Conservation (phyloP, 345 rosid genomes). For the Durio zibethinus region DNA sequence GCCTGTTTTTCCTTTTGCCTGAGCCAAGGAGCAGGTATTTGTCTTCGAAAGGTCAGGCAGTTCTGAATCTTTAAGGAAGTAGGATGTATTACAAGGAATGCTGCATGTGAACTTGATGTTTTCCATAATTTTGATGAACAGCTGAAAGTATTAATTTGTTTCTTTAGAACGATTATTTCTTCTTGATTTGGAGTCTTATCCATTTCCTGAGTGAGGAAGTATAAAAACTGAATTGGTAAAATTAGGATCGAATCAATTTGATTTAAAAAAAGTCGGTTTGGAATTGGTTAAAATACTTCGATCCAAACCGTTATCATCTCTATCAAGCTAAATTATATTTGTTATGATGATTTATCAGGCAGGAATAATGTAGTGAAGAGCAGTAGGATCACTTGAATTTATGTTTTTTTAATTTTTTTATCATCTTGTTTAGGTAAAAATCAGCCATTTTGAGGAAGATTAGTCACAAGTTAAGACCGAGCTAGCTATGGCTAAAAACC, state of each 20-base stretch:
- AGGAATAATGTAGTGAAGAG: no score
- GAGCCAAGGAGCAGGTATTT: neutral
- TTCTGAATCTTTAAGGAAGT: neutral
- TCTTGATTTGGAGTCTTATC: no score
- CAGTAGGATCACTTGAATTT: neutral
- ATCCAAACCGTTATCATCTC: no score
- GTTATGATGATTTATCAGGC: no score
- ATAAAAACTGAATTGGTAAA: no score
- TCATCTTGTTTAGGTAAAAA: neutral
- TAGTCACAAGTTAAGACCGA: neutral
- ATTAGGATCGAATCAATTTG: no score
- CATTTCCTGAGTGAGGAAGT: no score
- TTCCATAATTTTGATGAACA: neutral
- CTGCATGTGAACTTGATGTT: neutral
- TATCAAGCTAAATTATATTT: no score
- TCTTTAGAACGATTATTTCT: neutral
- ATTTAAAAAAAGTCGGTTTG: no score
- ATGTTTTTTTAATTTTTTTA: neutral
- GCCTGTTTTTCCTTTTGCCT: neutral
- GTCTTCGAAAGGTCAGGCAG: neutral
- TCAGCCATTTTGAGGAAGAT: neutral
- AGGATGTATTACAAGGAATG: neutral
- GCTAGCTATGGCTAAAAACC: neutral
- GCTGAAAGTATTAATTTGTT: neutral
- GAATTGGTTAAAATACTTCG: no score